Evolutionary conservation across 169 alveolate genomes (phyloP).

Genomic region (Eimeria praecox): DNA sequence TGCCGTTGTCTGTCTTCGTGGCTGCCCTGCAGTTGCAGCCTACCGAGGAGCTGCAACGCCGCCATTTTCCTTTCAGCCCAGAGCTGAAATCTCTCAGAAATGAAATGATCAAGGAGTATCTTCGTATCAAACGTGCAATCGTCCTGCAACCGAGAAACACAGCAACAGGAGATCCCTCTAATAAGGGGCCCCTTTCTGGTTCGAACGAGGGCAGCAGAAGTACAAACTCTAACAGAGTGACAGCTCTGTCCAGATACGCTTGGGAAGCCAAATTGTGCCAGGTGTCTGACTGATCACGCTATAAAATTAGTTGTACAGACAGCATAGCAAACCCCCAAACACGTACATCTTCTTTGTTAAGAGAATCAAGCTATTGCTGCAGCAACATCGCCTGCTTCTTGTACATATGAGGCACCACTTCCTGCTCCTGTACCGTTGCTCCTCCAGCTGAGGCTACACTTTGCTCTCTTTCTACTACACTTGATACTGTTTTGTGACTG

Average conservation of each 20-base stretch:
- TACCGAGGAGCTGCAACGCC: slow-evolving; percentile 5
- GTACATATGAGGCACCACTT: neutral
- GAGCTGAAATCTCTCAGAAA: neutral
- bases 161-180: neutral
- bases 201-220: neutral
- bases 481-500: neutral
- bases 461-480: neutral
- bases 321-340: neutral
- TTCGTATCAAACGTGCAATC: slow-evolving; percentile 55
- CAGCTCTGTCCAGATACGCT: slow-evolving; percentile 14
- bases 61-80: slow-evolving; percentile 12
- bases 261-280: slow-evolving; percentile 69
- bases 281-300: neutral
- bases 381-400: neutral
- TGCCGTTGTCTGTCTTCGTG: slow-evolving; percentile 69
- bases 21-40: slow-evolving; percentile 66
- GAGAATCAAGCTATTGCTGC: neutral
- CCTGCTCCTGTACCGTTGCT: neutral
- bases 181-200: neutral
- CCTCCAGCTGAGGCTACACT: neutral
- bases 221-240: neutral
- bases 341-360: neutral
- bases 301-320: too few species aligned
- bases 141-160: slow-evolving; percentile 56
- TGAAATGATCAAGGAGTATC: slow-evolving; percentile 60